Conservation (phyloP, 2,329 filamentous ascomycete species). For the Lecanicillium sp. region DNA sequence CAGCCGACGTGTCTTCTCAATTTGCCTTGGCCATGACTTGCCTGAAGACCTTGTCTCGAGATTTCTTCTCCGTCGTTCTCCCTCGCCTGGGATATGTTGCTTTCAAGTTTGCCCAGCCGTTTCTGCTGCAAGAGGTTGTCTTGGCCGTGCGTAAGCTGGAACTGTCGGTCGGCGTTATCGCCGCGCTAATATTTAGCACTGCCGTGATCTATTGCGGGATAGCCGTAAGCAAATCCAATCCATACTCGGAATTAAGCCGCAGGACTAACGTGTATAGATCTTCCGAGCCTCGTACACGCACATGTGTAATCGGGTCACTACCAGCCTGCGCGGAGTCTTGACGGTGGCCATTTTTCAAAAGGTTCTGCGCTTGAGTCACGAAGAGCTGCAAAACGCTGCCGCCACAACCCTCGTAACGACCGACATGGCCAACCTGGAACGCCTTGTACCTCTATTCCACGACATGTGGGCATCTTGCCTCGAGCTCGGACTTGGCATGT, state of each 20-base stretch:
- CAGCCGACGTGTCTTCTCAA: too few species aligned
- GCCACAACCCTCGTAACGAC: neutral
- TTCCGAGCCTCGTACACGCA: conserved; percentile 2
- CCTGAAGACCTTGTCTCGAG: neutral
- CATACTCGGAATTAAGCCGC: neutral
- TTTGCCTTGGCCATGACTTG: neutral
- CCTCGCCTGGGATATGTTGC: neutral
- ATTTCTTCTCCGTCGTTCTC: neutral
- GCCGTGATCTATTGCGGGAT: neutral
- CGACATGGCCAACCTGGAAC: neutral
- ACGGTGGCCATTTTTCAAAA: conserved; percentile 3
- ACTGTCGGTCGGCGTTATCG: neutral
- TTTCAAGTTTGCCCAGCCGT: conserved; percentile 2
- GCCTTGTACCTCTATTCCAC: neutral
- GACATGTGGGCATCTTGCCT: neutral
- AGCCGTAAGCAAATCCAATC: neutral
- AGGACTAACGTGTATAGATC: neutral
- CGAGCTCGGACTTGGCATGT: conserved; percentile 3
- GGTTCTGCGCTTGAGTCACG: neutral
- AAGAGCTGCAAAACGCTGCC: neutral
- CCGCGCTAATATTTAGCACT: neutral
- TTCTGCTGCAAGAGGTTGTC: neutral
- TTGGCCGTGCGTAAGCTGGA: neutral
- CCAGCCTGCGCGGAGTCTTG: neutral
- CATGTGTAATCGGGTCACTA: conserved; percentile 1